A percentile compares a stretch with the other conserved stretches of the same genome.
Evolutionary conservation across 2,329 filamentous ascomycete genomes (phyloP).

Genomic region (Fusarium cicatricum): DNA sequence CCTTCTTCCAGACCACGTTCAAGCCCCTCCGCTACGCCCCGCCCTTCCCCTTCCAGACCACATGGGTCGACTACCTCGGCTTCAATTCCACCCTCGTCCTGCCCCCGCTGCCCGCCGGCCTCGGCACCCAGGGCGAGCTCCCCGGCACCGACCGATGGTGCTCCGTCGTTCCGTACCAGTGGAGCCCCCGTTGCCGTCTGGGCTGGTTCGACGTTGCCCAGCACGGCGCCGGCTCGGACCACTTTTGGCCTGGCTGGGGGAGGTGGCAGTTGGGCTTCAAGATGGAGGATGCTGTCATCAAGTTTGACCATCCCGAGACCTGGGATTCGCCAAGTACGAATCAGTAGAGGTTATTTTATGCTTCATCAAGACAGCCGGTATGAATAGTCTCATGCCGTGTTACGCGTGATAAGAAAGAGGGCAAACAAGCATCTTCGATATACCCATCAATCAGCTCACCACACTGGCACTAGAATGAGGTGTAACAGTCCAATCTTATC

Average conservation of each 20-base stretch:
- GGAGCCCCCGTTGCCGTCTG: slow-evolving; percentile 45
- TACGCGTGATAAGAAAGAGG: too few species aligned
- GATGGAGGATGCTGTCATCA: slow-evolving; percentile 48
- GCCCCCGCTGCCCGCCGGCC: slow-evolving; percentile 56
- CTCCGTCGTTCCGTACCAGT: slow-evolving; percentile 46
- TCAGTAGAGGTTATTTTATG: slow-evolving; percentile 18
- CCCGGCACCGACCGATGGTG: slow-evolving; percentile 58
- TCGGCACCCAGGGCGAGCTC: slow-evolving; percentile 52
- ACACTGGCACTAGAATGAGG: too few species aligned
- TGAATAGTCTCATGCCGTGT: too few species aligned
- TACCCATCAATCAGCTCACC: too few species aligned
- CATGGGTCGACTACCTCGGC: slow-evolving; percentile 51
- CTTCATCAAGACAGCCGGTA: not conserved
- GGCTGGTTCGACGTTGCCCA: slow-evolving; percentile 59
- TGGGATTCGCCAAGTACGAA: slow-evolving; percentile 42
- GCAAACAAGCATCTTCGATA: too few species aligned
- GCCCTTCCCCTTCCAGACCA: slow-evolving; percentile 53
- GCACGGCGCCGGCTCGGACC: slow-evolving; percentile 42
- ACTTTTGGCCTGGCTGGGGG: slow-evolving; percentile 58
- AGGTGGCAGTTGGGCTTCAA: slow-evolving; percentile 54
- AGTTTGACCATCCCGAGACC: slow-evolving; percentile 42
- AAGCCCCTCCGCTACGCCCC: slow-evolving; percentile 53
- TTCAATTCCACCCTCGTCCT: slow-evolving; percentile 55
- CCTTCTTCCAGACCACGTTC: slow-evolving; percentile 57
- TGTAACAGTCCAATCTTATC: slow-evolving; percentile 24